Evolutionary conservation across 1,284 basidiomycete species (phyloP).

Genomic region (Amylostereum areolatum): DNA sequence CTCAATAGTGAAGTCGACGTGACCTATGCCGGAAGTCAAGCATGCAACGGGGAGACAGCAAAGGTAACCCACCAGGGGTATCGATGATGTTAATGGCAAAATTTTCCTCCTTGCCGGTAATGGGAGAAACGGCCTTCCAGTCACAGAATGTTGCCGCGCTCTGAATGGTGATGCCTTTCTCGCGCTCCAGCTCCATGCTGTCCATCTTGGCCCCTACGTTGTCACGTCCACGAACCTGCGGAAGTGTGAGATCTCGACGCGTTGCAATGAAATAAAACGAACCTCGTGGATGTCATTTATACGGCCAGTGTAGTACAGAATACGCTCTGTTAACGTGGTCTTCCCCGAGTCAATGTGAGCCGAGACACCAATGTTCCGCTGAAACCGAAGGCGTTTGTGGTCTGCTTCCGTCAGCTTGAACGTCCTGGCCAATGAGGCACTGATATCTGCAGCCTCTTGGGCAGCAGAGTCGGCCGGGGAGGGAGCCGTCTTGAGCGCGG

Average conservation of each 20-base stretch:
- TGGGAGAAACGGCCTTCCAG: conserved; percentile 77
- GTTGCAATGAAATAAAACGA: conserved; percentile 18
- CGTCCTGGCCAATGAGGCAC: conserved; percentile 12
- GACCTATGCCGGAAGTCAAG: conserved; percentile 68
- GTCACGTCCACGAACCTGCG: conserved; percentile 84
- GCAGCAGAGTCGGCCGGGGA: neutral
- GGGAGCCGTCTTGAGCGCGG: neutral
- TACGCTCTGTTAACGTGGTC: conserved; percentile 97
- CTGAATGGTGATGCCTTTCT: conserved; percentile 99
- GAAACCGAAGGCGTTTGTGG: conserved; percentile 48
- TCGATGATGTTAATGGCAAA: conserved; percentile 99
- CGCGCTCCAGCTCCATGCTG: conserved; percentile 97
- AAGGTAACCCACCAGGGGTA: conserved; percentile 74
- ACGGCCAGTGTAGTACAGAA: conserved; percentile 94
- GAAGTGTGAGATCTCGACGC: neutral
- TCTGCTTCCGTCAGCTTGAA: conserved; percentile 55
- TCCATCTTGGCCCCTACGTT: conserved; percentile 99
- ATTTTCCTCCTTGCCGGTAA: conserved; percentile 65
- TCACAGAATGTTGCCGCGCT: conserved; percentile 98
- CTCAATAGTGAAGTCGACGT: conserved; percentile 99
- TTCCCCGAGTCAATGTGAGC: conserved; percentile 98
- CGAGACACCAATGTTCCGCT: conserved; percentile 82
- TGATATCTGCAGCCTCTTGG: conserved; percentile 3
- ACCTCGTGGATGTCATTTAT: conserved; percentile 98
- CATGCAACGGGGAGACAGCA: conserved; percentile 1